Evolutionary conservation across 352 stramenopile species (phyloP), one percentile per base, ranked within the genome.

Genomic region (Phytopythium ostracodes): DNA sequence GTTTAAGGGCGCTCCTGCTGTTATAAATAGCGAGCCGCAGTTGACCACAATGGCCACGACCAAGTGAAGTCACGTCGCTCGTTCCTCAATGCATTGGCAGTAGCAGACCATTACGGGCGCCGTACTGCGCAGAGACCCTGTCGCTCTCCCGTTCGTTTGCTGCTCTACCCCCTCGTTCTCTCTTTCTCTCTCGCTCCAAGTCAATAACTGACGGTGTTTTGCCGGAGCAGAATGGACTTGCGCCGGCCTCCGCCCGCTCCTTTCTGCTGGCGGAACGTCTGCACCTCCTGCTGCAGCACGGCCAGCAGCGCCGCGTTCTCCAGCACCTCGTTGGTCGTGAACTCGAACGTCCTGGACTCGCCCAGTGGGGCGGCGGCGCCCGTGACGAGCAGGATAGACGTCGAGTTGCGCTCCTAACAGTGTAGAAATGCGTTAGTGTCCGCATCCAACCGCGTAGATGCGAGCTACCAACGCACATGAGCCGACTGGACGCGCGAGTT

Each of bases 311-410:
- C 43, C 0, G 47, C 47, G 50, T 77, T 77, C 56, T 73, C 66
- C 24, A 63, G 47, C 10, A 63, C 60, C 15, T 67, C 62, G 22
- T 55, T 60, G 29, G 73, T 50, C 9, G 71, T 72, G 22, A 82
- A 53, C 59, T 82, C 71, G 29, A 68, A 67, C 29, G 68, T 56
- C 29, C 62, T 66, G 24, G 76, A 60, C 38, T 71, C 68, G 12
- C 76, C 54, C 12, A 47, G 25, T 36, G 54, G 54, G 14, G 22
- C 71, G 4, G 63, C 73, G 8, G 57, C 56, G 10, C 57, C 56
- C 11, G 71, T 67, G 22, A 82, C 72, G 18, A 79, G 59, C 35
- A 82, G 47, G 36, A 82, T 79, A 33, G 70, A 82, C 29, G 67
- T 74, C 54, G 68, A 71, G n/a, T 65, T 56, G 29, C 66, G 62